Conservation (phyloP, 192 early-diverging fungal genomes). For the Coemansia sp. region DNA sequence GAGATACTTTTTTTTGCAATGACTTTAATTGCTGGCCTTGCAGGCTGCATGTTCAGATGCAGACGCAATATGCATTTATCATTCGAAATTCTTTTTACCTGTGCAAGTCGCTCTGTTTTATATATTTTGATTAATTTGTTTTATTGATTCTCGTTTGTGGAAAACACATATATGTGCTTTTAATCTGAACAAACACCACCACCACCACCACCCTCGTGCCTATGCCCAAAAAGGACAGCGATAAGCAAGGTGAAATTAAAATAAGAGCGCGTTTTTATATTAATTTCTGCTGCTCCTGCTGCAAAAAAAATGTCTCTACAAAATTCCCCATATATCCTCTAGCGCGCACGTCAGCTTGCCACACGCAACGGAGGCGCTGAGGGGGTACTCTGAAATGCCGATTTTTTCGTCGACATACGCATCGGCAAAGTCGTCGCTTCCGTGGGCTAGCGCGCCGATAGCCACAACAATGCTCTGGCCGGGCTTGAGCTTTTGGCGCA, state of each 20-base stretch:
- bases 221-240: neutral
- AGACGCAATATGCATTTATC: neutral
- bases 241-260: neutral
- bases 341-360: slow-evolving; percentile 87
- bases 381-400: slow-evolving; percentile 92
- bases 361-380: slow-evolving; percentile 96
- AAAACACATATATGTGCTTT: neutral
- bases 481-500: slow-evolving; percentile 68
- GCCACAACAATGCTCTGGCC: slow-evolving; percentile 85
- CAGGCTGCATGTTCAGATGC: neutral
- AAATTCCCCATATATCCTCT: slow-evolving; percentile 87
- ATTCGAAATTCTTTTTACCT: neutral
- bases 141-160: neutral
- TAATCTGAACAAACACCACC: neutral
- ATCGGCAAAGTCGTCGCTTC: slow-evolving; percentile 93
- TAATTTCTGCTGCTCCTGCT: too few relatives aligned
- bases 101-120: neutral
- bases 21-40: neutral
- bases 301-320: slow-evolving; percentile 47
- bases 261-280: neutral
- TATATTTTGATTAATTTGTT: neutral
- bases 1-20: neutral
- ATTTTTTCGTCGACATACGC: slow-evolving; percentile 96
- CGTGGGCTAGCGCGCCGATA: slow-evolving; percentile 96
- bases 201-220: too few relatives aligned